A percentile compares a stretch with the other conserved stretches of the same genome.
phyloP scores from a whole-genome alignment of 106 monocot species.

The Acorus calamus region DNA sequence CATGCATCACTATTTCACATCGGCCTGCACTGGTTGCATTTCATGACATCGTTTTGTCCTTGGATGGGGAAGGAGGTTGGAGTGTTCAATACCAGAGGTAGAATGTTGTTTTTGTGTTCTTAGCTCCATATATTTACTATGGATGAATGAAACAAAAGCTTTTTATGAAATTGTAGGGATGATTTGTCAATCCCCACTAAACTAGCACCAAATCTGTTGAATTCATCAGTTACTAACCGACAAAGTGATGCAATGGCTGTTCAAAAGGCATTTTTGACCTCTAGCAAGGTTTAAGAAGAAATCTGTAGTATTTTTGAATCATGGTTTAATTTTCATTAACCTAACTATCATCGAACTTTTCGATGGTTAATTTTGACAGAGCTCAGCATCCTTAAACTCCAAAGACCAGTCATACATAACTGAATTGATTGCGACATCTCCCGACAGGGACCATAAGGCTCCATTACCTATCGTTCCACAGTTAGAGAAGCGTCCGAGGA shows the following conservation, averaged over 20 bases:
- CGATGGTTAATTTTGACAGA: conserved; percentile 12
- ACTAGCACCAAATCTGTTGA: conserved; percentile 23
- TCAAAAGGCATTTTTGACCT: conserved; percentile 76
- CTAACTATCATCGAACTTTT: too few relatives aligned
- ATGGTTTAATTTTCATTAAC: not conserved
- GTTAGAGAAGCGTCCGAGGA: conserved; percentile 35
- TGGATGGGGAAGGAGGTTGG: conserved; percentile 98
- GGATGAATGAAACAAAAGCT: not conserved
- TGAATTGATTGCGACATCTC: conserved; percentile 60
- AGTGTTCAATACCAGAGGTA: conserved; percentile 72
- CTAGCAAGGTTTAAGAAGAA: conserved; percentile 39
- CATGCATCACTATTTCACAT: conserved; percentile 97
- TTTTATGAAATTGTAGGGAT: conserved; percentile 32
- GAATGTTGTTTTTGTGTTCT: conserved; percentile 1
- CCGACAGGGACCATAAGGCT: conserved; percentile 15
- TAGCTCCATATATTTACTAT: not conserved
- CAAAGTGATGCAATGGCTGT: conserved; percentile 74
- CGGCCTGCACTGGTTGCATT: conserved; percentile 95
- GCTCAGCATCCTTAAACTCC: conserved; percentile 33
- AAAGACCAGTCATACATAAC: conserved; percentile 51
- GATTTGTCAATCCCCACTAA: conserved; percentile 25
- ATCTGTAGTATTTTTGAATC: not conserved
- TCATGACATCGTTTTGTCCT: conserved; percentile 92
- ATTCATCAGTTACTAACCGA: conserved; percentile 53
- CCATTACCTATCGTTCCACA: conserved; percentile 49